These are phyloP conservation scores for Globisporangium lucens DNA, from an alignment of 352 stramenopile genomes.

Conservation along the genomic window DNA sequence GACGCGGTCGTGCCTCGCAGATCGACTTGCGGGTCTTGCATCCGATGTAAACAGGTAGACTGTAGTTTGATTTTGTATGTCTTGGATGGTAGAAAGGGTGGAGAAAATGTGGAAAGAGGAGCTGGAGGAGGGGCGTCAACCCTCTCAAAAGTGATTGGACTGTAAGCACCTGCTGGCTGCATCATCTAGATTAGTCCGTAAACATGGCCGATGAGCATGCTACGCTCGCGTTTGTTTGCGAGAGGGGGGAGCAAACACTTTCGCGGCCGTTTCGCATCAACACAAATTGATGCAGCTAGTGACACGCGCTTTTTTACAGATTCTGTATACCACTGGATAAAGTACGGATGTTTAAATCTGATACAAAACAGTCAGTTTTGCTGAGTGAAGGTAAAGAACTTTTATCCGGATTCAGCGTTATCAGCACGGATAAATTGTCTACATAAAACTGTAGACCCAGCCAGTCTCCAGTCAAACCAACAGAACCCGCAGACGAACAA, in stretches of 20 bases:
- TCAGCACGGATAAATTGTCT: too few relatives aligned
- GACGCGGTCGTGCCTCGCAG: background rate
- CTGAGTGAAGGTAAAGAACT: too few relatives aligned
- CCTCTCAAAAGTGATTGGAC: background rate
- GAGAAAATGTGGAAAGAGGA: background rate
- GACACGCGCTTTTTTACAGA: background rate
- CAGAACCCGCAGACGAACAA: background rate
- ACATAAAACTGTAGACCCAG: too few relatives aligned
- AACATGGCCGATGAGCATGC: background rate
- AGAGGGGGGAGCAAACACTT: background rate
- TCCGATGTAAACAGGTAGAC: background rate
- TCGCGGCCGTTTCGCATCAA: background rate
- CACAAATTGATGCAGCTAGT: background rate
- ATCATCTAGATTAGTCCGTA: constrained; percentile 10
- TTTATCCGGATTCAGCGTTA: too few relatives aligned
- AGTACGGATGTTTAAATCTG: background rate
- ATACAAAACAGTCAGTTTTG: too few relatives aligned
- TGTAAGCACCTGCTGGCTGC: background rate
- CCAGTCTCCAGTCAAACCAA: background rate
- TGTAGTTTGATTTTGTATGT: too few relatives aligned
- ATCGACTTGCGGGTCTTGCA: background rate
- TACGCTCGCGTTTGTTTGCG: background rate
- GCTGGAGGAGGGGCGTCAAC: background rate
- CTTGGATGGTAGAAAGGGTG: too few relatives aligned
- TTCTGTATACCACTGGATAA: background rate